These are phyloP conservation scores for Trifolium subterraneum DNA, from an alignment of 306 rosid genomes.

Conservation along the genomic window DNA sequence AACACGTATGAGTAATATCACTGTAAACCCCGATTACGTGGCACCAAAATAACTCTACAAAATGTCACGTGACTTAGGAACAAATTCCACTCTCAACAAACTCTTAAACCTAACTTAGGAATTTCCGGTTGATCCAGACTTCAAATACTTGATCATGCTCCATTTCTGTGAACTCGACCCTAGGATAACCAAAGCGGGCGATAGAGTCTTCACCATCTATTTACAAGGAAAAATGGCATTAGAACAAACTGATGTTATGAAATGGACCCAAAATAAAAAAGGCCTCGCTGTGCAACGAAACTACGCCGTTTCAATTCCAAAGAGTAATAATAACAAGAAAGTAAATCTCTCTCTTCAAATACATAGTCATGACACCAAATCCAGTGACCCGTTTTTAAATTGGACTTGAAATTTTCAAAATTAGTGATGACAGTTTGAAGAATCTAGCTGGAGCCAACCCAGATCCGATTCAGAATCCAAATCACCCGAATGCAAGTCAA, in stretches of 20 bases:
- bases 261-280: neutral
- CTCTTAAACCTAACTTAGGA: slow-evolving; percentile 39
- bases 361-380: accelerated
- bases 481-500: neutral
- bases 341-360: slow-evolving; percentile 34
- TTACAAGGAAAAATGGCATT: slow-evolving; percentile 44
- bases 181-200: accelerated
- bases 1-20: accelerated
- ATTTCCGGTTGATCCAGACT: slow-evolving; percentile 30
- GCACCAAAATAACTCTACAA: slow-evolving; percentile 45
- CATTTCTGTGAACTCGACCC: slow-evolving; percentile 54
- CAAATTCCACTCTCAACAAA: neutral
- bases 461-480: slow-evolving; percentile 3
- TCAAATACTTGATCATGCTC: slow-evolving; percentile 44
- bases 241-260: neutral
- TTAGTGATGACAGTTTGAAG: neutral
- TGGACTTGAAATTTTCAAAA: slow-evolving; percentile 62
- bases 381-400: slow-evolving; percentile 43
- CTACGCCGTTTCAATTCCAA: neutral
- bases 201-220: slow-evolving; percentile 40
- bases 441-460: slow-evolving; percentile 57
- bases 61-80: slow-evolving; percentile 46
- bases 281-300: slow-evolving; percentile 35
- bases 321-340: slow-evolving; percentile 13
- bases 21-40: slow-evolving; percentile 15